These are phyloP conservation scores for Hyaloperonospora brassicae DNA, from an alignment of 352 stramenopile genomes.

Conservation along the genomic window DNA sequence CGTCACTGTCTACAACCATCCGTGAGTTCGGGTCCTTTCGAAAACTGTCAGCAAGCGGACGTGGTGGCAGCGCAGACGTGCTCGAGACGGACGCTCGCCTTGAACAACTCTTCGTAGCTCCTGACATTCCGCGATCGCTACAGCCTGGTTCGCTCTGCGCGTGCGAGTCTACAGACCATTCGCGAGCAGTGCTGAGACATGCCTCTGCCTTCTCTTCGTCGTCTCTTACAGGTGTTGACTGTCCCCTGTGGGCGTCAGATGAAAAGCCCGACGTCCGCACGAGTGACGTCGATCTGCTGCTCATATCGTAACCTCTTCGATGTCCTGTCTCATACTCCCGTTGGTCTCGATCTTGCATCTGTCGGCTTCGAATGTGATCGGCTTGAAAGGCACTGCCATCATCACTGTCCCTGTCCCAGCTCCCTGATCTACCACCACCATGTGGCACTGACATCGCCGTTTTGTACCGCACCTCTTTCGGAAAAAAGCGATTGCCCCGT, in stretches of 20 bases:
- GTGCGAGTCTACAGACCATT: slow-evolving; percentile 17
- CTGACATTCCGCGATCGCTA: slow-evolving; percentile 15
- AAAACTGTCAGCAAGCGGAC: slow-evolving; percentile 25
- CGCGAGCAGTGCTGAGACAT: slow-evolving; percentile 13
- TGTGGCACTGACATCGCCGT: slow-evolving; percentile 12
- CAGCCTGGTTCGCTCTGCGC: slow-evolving; percentile 28
- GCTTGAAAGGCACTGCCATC: slow-evolving; percentile 15
- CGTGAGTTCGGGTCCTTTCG: slow-evolving; percentile 15
- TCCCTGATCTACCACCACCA: slow-evolving; percentile 33
- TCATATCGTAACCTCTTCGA: slow-evolving; percentile 10
- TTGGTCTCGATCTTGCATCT: slow-evolving; percentile 28
- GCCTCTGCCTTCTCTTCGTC: slow-evolving; percentile 37
- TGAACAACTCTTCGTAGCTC: slow-evolving; percentile 11
- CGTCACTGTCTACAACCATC: slow-evolving; percentile 9
- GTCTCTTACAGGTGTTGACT: slow-evolving; percentile 28
- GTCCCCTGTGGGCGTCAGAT: slow-evolving; percentile 25
- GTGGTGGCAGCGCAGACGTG: slow-evolving; percentile 25
- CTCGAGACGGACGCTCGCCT: slow-evolving; percentile 20
- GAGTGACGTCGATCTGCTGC: slow-evolving; percentile 23
- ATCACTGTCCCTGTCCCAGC: slow-evolving; percentile 32
- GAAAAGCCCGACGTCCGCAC: slow-evolving; percentile 24
- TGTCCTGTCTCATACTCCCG: slow-evolving; percentile 26
- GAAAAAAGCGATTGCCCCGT: slow-evolving; percentile 34
- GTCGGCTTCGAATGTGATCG: slow-evolving; percentile 30
- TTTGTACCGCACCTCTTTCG: slow-evolving; percentile 34